phyloP scores from a whole-genome alignment of 2,329 filamentous ascomycete genomes.

The Rosellinia necatrix region DNA sequence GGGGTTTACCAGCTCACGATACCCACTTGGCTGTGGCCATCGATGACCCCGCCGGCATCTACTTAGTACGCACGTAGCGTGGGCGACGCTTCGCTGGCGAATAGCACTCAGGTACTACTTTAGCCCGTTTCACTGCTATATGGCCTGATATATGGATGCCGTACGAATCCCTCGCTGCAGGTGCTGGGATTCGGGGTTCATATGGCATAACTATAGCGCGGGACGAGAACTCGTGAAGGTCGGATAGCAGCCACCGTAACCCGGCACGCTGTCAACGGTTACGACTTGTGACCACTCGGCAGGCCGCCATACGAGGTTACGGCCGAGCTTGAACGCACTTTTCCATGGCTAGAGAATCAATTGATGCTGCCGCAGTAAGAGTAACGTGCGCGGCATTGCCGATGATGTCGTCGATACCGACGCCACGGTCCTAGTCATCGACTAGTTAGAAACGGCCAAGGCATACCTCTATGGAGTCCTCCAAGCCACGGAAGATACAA shows the following conservation, averaged over 20 bases:
- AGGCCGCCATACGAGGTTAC: not conserved
- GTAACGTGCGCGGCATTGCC: not conserved
- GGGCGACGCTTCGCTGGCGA: slow-evolving; percentile 20
- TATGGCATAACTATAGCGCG: slow-evolving; percentile 12
- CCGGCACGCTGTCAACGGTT: slow-evolving; percentile 20
- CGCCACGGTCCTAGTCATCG: slow-evolving; percentile 11
- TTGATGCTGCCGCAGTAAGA: not conserved
- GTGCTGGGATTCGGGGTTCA: slow-evolving; percentile 9
- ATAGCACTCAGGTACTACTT: slow-evolving; percentile 16
- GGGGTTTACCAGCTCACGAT: slow-evolving; percentile 19
- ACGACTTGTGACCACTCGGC: slow-evolving; percentile 8
- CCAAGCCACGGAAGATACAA: slow-evolving; percentile 6
- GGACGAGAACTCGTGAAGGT: slow-evolving; percentile 16
- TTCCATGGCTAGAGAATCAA: not conserved
- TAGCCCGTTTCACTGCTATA: slow-evolving; percentile 2
- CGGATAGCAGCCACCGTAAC: not conserved
- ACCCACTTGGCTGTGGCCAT: slow-evolving; percentile 22
- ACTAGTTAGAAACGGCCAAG: slow-evolving; percentile 8
- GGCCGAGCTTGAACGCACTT: not conserved
- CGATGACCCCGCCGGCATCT: slow-evolving; percentile 29
- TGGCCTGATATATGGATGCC: slow-evolving; percentile 19
- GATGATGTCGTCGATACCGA: slow-evolving; percentile 17
- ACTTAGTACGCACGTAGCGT: slow-evolving; percentile 2
- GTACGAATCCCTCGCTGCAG: slow-evolving; percentile 13
- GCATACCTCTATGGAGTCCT: slow-evolving; percentile 4